phyloP scores from a whole-genome alignment of 257 asterid species.

The Knoxia roxburghii region DNA sequence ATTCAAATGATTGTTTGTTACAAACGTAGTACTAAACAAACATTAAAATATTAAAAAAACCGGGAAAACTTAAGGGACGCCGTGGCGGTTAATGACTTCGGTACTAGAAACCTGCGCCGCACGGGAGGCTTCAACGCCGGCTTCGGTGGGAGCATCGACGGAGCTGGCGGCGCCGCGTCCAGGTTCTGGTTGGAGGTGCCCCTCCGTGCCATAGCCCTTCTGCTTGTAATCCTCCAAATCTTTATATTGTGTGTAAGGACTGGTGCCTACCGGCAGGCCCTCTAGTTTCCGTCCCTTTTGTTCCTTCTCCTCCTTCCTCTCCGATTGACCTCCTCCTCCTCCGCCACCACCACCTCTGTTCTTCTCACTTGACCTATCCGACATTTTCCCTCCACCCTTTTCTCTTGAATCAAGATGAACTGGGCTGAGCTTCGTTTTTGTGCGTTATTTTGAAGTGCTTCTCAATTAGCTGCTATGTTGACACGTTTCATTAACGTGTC shows the following conservation, averaged over 20 bases:
- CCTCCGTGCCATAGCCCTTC: conserved; percentile 72
- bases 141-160: conserved; percentile 73
- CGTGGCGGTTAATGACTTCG: conserved; percentile 29
- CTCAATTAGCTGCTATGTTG: conserved; percentile 1
- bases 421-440: no score
- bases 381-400: no score
- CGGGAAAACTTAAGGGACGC: conserved; percentile 17
- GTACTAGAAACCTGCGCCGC: conserved; percentile 30
- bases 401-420: not conserved
- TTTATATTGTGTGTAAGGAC: conserved; percentile 80
- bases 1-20: no score
- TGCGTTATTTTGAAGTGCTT: not conserved
- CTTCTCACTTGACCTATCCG: no score
- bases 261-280: conserved; percentile 63
- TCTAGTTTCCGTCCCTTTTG: conserved; percentile 25
- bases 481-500: conserved; percentile 30
- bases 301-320: conserved; percentile 24
- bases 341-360: no score
- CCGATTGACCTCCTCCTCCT: conserved; percentile 19
- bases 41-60: not conserved
- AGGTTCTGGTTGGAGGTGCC: conserved; percentile 65
- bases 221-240: conserved; percentile 87
- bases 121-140: conserved; percentile 24
- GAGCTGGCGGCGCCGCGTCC: conserved; percentile 85
- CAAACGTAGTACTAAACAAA: no score